A percentile compares a stretch with the other conserved stretches of the same genome.
Conservation (phyloP, 2,329 filamentous ascomycete species). For the Penicillium sclerotigenum region DNA sequence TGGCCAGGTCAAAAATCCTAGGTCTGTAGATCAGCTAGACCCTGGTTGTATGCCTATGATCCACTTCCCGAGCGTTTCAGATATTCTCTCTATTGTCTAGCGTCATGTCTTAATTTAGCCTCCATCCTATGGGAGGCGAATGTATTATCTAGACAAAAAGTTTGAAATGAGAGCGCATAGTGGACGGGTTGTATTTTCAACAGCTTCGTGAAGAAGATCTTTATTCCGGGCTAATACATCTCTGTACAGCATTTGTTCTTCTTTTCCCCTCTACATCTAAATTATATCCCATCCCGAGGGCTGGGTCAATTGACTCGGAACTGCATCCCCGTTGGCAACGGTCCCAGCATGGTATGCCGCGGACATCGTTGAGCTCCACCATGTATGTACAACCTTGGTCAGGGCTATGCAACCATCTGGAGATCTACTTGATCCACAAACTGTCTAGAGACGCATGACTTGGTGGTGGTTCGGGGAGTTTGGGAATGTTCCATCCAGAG, state of each 20-base stretch:
- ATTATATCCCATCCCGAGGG: neutral
- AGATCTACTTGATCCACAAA: constrained; percentile 9
- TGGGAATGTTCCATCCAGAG: constrained; percentile 24
- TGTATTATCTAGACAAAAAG: constrained; percentile 3
- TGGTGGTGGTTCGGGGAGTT: constrained; percentile 15
- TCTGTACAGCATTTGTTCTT: neutral
- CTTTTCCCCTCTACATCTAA: neutral
- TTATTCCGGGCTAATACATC: neutral
- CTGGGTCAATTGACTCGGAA: constrained; percentile 1
- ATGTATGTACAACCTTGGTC: constrained; percentile 15
- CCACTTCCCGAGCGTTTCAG: constrained; percentile 25
- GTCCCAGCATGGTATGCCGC: neutral
- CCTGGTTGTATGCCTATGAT: constrained; percentile 3
- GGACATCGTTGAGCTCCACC: neutral
- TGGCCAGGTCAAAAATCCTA: constrained; percentile 19
- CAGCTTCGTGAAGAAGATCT: neutral
- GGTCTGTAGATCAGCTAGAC: constrained; percentile 3
- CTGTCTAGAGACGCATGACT: neutral
- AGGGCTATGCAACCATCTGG: neutral
- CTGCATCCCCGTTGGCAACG: constrained; percentile 5
- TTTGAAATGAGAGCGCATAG: constrained; percentile 4
- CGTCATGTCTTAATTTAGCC: constrained; percentile 9
- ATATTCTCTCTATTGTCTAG: constrained; percentile 13
- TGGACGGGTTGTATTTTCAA: neutral
- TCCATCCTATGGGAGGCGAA: constrained; percentile 5